These are phyloP conservation scores for Wilhelminamyces savonicus DNA, from an alignment of 805 yeast genomes.

Conservation along the genomic window DNA sequence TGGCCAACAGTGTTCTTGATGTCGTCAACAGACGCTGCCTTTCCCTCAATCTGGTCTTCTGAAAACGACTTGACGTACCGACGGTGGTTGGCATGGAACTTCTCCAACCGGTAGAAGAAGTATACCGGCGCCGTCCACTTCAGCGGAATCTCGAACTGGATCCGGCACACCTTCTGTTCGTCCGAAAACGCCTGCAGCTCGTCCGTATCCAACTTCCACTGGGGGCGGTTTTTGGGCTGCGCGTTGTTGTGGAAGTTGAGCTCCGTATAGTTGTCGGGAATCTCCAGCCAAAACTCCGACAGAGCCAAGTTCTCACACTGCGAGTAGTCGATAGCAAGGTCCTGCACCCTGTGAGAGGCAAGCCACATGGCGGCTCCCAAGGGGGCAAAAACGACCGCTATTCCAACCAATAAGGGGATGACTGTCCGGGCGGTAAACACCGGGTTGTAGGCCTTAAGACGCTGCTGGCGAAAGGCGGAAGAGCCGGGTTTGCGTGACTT, in stretches of 20 bases:
- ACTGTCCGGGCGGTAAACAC: constrained; percentile 38
- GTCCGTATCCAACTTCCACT: constrained; percentile 33
- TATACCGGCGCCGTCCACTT: constrained; percentile 33
- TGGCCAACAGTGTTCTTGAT: constrained; percentile 39
- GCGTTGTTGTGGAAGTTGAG: constrained; percentile 25
- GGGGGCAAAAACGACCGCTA: constrained; percentile 37
- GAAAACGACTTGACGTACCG: constrained; percentile 37
- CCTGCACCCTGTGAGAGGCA: constrained; percentile 33
- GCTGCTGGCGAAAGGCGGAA: constrained; percentile 51
- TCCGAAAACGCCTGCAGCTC: constrained; percentile 42
- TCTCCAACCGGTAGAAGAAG: constrained; percentile 34
- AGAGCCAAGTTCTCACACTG: constrained; percentile 34
- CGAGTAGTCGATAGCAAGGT: constrained; percentile 34
- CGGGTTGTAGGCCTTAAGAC: constrained; percentile 44
- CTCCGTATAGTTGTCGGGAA: constrained; percentile 32
- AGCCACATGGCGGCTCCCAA: constrained; percentile 44
- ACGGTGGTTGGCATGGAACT: constrained; percentile 39
- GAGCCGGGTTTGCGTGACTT: constrained; percentile 62
- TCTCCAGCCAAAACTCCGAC: constrained; percentile 24
- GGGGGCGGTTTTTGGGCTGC: constrained; percentile 12
- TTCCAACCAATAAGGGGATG: constrained; percentile 31
- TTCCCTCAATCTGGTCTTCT: constrained; percentile 38
- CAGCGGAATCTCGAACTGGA: constrained; percentile 33
- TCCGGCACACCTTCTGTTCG: constrained; percentile 40
- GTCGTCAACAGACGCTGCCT: constrained; percentile 25